Base-by-base conservation (phyloP, 2,329 filamentous ascomycete genomes). In the Ceratocystis papillata region DNA sequence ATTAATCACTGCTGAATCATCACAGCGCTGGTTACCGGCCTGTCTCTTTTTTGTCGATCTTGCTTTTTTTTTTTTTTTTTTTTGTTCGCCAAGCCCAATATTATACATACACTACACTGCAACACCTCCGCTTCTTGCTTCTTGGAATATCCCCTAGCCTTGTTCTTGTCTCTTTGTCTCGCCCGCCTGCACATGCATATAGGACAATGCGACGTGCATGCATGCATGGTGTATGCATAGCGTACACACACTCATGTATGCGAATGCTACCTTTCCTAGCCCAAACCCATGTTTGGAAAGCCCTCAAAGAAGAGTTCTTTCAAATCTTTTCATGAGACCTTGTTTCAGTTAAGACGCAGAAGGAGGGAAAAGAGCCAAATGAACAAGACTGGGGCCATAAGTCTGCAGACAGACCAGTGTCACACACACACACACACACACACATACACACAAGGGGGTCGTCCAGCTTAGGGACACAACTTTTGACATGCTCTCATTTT, bases 331-430 rank as follows among this genome's bases (percentile, higher is more conserved):
- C 53, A 57, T 57, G 15, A 57, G 22, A 57, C 22, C 20, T 20
- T 57, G 53, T 57, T 57, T 57, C 53, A 57, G 22, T 57, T 33
- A 22, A 33, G 53, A 33, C 25, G 25, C 15, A 57, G 53, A 57
- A 28, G 50, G 50, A 28, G 20, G 12, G 12, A 30, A 22, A 5
- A 55, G 22, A 30, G 17, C 6, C 10, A 57, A 6, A 30, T 22
- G 22, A 10, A 30, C 6, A 50, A n/a, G 46, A 7, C 17, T 17
- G 20, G 3, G 17, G 46, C 20, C 25, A 50, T n/a, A 50, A 25
- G 46, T 8, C 46, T 48, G 3, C 2, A 7, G 45, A 48, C 46
- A n/a, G 10, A 22, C 3, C 10, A 37, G 8, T 37, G 33, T 37
- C 33, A 37, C 33, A 37, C 46, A 50, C 22, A 20, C 46, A 50